Conservation (phyloP, 164 flowering plant genomes). For the grape (Vitis vinifera) region ASM3070453v1 NC_081808.1:4554501-4555000, state of each 20-base stretch:
- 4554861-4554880: constrained; percentile 48
- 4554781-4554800: constrained; percentile 73
- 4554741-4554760: constrained; percentile 40
- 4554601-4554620: constrained; percentile 47
- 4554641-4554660: constrained; percentile 68
- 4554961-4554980: constrained; percentile 60
- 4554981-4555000: constrained; percentile 62
- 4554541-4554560: constrained; percentile 29
- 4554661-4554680: constrained; percentile 68
- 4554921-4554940: constrained; percentile 56
- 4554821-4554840: constrained; percentile 33
- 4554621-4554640: constrained; percentile 62
- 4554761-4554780: constrained; percentile 52
- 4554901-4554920: constrained; percentile 56
- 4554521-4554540: constrained; percentile 48
- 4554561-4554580: constrained; percentile 74
- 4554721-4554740: constrained; percentile 64
- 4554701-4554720: constrained; percentile 61
- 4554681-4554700: constrained; percentile 70
- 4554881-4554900: constrained; percentile 45
- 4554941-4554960: constrained; percentile 53
- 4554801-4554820: constrained; percentile 52
- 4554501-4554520: constrained; percentile 52
- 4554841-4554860: constrained; percentile 36
- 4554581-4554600: constrained; percentile 49